Evolutionary conservation across 768 basidiomycete species (phyloP), one percentile per base, ranked within the genome.

Genomic region (Amanita jacksonii): DNA sequence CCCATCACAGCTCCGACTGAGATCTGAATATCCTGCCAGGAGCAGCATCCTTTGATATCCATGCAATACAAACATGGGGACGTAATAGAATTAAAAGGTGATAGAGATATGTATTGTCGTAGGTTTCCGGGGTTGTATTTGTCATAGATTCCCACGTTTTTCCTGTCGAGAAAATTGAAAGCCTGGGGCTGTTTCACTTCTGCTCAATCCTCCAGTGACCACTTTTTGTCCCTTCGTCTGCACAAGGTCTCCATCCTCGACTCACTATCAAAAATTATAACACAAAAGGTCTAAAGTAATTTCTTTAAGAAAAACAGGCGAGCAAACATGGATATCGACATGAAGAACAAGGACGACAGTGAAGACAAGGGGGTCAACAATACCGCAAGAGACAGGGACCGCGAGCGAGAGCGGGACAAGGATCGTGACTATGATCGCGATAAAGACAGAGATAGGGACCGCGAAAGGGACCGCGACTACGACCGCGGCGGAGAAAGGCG

Each of bases 331-430:
- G 85, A 87, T 59, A 73, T 86, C 51, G 85, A 87, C 54, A 85
- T 85, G 81, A 81, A 83, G 62, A 68, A 62, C 56, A 86, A 85
- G 60, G 82, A 85, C 45, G 80, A 85, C 50, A 62, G 68, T 6
- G 81, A 83, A 35, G 81, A 82, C 48, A 82, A 83, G 63, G 65
- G 57, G 15, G 64, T 62, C 48, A 62, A 59, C 34, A 64, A 65
- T 45, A 62, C 63, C 47, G 62, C 64, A 50, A 64, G 68, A 55
- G 70, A 69, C 34, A 57, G 69, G 46, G 71, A 72, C 27, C 56
- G 68, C 36, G 62, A 66, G 16, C 54, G 50, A 57, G 62, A 72
- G 34, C 53, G 63, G 22, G 68, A 70, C 49, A 55, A 61, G 20
- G 66, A 69, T 36, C 53, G 65, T 35, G 70, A 71, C 32, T 58